Conservation (phyloP, 768 basidiomycete species). For the Kwoniella heveanensis region DNA sequence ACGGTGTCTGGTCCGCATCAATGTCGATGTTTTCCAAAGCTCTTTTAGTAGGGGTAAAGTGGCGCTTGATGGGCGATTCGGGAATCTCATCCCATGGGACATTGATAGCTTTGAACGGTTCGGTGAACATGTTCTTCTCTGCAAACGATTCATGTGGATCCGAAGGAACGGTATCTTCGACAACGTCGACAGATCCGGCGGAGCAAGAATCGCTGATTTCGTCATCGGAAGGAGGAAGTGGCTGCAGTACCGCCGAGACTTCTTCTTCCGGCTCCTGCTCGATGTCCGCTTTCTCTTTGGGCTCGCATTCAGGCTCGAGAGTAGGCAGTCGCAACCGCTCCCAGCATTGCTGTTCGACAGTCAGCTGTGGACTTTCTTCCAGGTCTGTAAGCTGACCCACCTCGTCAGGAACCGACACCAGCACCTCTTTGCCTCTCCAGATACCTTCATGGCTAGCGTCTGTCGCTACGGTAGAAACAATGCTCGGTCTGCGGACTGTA, state of each 20-base stretch:
- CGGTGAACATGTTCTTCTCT: not conserved
- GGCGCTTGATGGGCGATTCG: not conserved
- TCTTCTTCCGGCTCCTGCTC: conserved; percentile 7
- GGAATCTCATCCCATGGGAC: conserved; percentile 10
- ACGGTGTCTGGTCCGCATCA: not conserved
- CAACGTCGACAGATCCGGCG: conserved; percentile 3
- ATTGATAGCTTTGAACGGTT: not conserved
- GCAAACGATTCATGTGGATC: not conserved
- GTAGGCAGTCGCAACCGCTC: conserved; percentile 9
- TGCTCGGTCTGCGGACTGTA: conserved; percentile 2
- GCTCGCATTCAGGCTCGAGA: not conserved
- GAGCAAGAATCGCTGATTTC: conserved; percentile 1
- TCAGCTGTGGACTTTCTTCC: not conserved
- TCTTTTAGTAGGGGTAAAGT: not conserved
- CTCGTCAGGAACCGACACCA: conserved; percentile 18
- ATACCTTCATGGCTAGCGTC: not conserved
- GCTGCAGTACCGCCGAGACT: conserved; percentile 2
- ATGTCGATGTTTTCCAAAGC: not conserved
- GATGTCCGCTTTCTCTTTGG: not conserved
- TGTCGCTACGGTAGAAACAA: not conserved
- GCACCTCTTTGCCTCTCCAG: conserved; percentile 23
- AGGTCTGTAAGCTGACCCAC: conserved; percentile 9
- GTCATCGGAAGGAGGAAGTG: not conserved
- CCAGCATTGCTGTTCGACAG: conserved; percentile 17
- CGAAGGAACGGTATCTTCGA: conserved; percentile 7